A percentile compares a stretch with the other conserved stretches of the same genome.
Evolutionary conservation across 1,139 yeast genomes (phyloP).

Genomic region (Hemisphaericaspora lyxosophila): DNA sequence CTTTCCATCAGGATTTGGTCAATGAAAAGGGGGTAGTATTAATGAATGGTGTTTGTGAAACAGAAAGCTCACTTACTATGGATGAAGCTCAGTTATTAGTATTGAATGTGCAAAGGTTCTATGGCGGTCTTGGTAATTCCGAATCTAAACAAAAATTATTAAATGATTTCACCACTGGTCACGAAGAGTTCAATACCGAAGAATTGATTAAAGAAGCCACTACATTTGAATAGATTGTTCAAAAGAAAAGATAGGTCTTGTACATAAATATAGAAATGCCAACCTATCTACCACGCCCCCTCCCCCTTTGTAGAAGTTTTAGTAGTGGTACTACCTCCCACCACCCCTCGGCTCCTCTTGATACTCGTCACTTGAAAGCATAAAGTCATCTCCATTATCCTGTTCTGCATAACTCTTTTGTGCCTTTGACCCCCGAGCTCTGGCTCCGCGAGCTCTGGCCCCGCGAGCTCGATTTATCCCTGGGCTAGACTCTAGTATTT

Average conservation of each 20-base stretch:
- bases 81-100: conserved; percentile 79
- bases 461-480: neutral
- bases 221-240: conserved; percentile 51
- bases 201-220: conserved; percentile 70
- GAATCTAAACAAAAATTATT: conserved; percentile 57
- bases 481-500: conserved; percentile 10
- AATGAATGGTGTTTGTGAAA: conserved; percentile 86
- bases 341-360: neutral
- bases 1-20: conserved; percentile 79
- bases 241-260: conserved; percentile 2
- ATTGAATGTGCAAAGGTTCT: conserved; percentile 83
- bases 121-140: conserved; percentile 45
- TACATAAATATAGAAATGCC: conserved; percentile 4
- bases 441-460: too few species aligned
- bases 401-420: conserved; percentile 1
- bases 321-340: too few species aligned
- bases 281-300: neutral
- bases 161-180: conserved; percentile 68
- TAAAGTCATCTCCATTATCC: neutral
- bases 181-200: conserved; percentile 62
- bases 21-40: conserved; percentile 65
- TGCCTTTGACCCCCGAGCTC: neutral
- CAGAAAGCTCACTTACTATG: conserved; percentile 60
- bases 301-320: neutral
- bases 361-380: conserved; percentile 1